A percentile compares a stretch with the other conserved stretches of the same genome.
These are phyloP conservation scores for Yarrowia keelungensis DNA, from an alignment of 805 yeast genomes.

Conservation along the genomic window DNA sequence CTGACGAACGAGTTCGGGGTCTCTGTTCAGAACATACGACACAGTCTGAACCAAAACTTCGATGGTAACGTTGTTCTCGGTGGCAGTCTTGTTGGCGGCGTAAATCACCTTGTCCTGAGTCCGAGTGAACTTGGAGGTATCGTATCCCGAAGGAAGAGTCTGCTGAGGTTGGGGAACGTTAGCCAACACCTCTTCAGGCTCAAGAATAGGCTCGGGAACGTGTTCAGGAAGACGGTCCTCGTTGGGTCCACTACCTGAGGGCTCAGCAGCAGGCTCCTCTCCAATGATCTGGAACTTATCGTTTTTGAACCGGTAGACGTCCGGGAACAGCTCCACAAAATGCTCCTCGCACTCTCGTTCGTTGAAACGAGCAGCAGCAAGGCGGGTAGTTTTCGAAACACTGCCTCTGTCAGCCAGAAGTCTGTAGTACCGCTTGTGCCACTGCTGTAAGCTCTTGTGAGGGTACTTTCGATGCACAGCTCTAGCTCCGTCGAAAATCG, in stretches of 20 bases:
- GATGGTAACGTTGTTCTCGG: slow-evolving; percentile 32
- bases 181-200: background rate
- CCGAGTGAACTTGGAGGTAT: slow-evolving; percentile 26
- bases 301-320: background rate
- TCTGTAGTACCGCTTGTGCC: slow-evolving; percentile 32
- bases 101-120: slow-evolving; percentile 37
- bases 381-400: background rate
- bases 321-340: slow-evolving; percentile 6
- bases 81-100: slow-evolving; percentile 35
- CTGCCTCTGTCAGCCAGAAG: slow-evolving; percentile 6
- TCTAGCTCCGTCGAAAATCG: slow-evolving; percentile 37
- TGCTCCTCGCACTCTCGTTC: slow-evolving; percentile 3
- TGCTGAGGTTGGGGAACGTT: slow-evolving; percentile 2
- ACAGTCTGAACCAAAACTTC: slow-evolving; percentile 36
- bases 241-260: too few species aligned
- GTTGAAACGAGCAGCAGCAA: background rate
- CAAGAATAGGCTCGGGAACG: background rate
- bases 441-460: slow-evolving; percentile 15
- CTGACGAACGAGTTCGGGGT: slow-evolving; percentile 25
- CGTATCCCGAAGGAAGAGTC: slow-evolving; percentile 3
- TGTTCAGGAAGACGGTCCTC: background rate
- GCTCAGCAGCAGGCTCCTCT: background rate
- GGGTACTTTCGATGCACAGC: slow-evolving; percentile 33
- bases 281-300: slow-evolving; percentile 5
- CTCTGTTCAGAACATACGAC: slow-evolving; percentile 32